A percentile compares a stretch with the other conserved stretches of the same genome.
phyloP scores from a whole-genome alignment of 371 early-diverging fungal genomes.

The Mortierella sp. region DNA sequence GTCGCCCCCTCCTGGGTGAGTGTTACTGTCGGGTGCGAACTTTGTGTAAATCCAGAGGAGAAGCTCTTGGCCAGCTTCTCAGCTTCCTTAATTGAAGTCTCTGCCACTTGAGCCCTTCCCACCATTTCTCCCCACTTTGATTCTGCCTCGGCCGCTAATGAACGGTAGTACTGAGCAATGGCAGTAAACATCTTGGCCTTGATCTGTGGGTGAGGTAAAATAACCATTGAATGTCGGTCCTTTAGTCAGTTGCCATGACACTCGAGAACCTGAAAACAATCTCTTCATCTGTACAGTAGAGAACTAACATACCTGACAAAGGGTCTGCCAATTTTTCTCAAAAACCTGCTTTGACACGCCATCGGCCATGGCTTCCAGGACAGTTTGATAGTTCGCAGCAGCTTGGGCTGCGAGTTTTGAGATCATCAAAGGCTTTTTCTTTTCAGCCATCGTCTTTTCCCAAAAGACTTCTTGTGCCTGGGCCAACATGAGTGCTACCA shows the following conservation, averaged over 20 bases:
- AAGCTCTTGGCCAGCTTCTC: conserved; percentile 75
- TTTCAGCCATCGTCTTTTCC: conserved; percentile 86
- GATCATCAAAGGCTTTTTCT: conserved; percentile 84
- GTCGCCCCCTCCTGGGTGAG: conserved; percentile 68
- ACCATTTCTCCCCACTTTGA: conserved; percentile 88
- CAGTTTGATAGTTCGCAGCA: conserved; percentile 77
- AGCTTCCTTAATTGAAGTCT: conserved; percentile 86
- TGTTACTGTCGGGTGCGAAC: conserved; percentile 45
- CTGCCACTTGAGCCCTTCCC: conserved; percentile 81
- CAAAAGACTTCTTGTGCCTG: conserved; percentile 96
- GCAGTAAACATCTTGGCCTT: conserved; percentile 90
- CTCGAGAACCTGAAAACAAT: neutral
- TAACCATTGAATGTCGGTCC: no score
- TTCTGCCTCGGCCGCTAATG: conserved; percentile 79
- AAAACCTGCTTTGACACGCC: conserved; percentile 67
- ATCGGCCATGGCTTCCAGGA: conserved; percentile 74
- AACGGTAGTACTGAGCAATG: conserved; percentile 84
- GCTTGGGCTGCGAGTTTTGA: conserved; percentile 93
- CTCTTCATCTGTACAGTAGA: no score
- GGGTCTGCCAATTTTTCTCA: conserved; percentile 72
- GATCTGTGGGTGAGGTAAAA: conserved; percentile 52
- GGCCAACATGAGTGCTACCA: conserved; percentile 88
- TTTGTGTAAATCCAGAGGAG: conserved; percentile 56
- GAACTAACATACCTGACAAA: conserved; percentile 63
- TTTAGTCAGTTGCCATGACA: no score